Base-by-base conservation (phyloP, 441 rosid species). In the Erodium trifolium region DNA sequence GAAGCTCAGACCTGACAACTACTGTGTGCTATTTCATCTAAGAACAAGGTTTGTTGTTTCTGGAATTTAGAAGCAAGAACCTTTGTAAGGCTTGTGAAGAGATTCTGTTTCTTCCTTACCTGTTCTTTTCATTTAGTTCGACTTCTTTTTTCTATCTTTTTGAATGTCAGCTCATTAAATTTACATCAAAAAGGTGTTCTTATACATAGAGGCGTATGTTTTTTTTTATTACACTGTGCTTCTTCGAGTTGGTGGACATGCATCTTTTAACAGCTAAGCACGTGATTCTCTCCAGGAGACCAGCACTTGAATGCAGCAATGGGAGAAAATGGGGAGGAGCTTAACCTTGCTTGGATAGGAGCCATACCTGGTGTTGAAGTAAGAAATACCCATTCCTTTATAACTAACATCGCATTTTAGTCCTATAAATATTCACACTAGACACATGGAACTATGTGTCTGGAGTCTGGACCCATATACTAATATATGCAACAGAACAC, bases 301-400 rank as follows among this genome's bases (percentile, higher is more conserved):
- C 70, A 59, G 67, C 68, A 69, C 63, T 37, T 79, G 31, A 45
- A 72, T 67, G 76, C 67, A 71, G 80, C 80, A 18, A 65, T 76
- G 17, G 66, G 27, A 12, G 75, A 73, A 49, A 37, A 71, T 47
- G 34, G 14, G 19, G 63, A 72, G 37, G 67, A 70, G 45, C 74
- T 79, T 73, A 74, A 74, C 70, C 80, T 39, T 47, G 80, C 82
- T 57, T 79, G 82, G 82, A 76, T 79, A 63, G 80, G 80, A 43
- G 72, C 71, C 47, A 76, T 67, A 66, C 78, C 78, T 12, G 79
- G 79, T 41, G 71, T 71, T 37, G 62, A 76, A 67, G 78, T 79
- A 79, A 71, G 75, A 71, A 63, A 39, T 59, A 14, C 27, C 67
- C 3, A 29, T 68, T 47, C 17, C 51, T 12, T n/a, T 67, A 59